Base-by-base conservation (phyloP, 768 basidiomycete genomes). In the Tylopilus rubrobrunneus region DNA sequence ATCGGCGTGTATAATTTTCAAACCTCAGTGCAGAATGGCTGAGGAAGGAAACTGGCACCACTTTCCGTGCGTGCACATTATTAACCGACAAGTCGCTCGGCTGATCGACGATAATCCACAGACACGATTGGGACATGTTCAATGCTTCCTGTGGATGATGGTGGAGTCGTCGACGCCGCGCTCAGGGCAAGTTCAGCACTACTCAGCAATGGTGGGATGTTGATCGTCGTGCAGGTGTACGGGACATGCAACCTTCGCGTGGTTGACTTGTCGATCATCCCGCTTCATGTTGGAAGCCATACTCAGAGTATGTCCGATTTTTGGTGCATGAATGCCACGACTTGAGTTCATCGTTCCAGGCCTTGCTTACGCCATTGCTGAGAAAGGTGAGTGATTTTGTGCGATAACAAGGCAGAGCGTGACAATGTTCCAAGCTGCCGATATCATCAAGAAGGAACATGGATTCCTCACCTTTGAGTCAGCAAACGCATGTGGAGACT, bases 101-200 rank as follows among this genome's bases (percentile, higher is more conserved):
- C 19, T 19, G 19, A 19, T 19, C 19, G 19, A 19, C 19, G 19
- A 19, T 19, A 19, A 19, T 19, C 19, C 19, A 23, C 44, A 51
- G 50, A 51, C 23, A 44, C 50, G 7, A 28, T 51, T 4, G 50
- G 50, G 42, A 44, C 50, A 19, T 44, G 50, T 44, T 51, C 50
- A 10, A 51, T 51, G 31, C 42, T 51, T n/a, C 50, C 50, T 27
- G 7, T 36, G 33, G 50, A 51, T 11, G 50, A 51, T 19, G 19
- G 19, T 7, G 50, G 50, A n/a, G 42, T 51, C 4, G 50, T 51
- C 17, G 50, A 51, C 19, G 17, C 50, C 8, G 7, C 41, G 21
- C 42, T 51, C 9, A 44, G n/a, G 50, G 50, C 25, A 21, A 34
- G 50, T 14, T 36, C 33, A 10, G 17, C 6, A 7, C 21, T 27